Percentiles rank a stretch among this genome's conserved stretches.
These are phyloP conservation scores for Xerocomellus dryophilus DNA, from an alignment of 768 basidiomycete genomes.

Conservation along the genomic window DNA sequence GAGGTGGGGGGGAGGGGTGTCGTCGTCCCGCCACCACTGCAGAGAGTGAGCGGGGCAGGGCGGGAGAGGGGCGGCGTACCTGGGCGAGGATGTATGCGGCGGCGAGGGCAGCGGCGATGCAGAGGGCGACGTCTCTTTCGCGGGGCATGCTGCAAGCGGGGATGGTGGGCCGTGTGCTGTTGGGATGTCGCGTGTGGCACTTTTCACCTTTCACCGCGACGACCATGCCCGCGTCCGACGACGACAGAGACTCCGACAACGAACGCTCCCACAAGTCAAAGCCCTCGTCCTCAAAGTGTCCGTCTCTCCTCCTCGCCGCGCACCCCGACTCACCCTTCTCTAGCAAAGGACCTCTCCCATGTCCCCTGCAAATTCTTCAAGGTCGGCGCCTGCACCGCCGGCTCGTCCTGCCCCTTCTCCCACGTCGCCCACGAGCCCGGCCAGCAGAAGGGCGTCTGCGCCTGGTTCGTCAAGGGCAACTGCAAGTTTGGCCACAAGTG, in stretches of 20 bases:
- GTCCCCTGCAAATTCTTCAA: conserved; percentile 98
- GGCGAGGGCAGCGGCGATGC: conserved; percentile 11
- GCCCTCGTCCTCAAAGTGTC: conserved; percentile 34
- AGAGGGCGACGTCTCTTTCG: conserved; percentile 9
- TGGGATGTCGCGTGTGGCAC: too few relatives aligned
- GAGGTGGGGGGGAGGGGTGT: neutral
- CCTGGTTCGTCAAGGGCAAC: conserved; percentile 94
- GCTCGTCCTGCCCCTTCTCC: conserved; percentile 93
- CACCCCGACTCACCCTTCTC: neutral
- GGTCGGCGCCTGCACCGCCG: conserved; percentile 91
- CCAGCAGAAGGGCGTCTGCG: conserved; percentile 74
- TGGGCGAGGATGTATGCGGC: conserved; percentile 20
- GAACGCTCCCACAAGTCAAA: conserved; percentile 27
- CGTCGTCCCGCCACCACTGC: conserved; percentile 15
- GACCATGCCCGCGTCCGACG: conserved; percentile 24
- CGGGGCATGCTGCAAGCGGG: conserved; percentile 6
- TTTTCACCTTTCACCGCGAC: neutral
- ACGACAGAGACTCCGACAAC: conserved; percentile 24
- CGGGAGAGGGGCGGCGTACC: neutral
- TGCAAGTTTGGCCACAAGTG: conserved; percentile 81
- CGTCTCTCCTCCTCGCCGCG: neutral
- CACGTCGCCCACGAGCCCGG: conserved; percentile 73
- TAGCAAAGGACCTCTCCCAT: conserved; percentile 88
- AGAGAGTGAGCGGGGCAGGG: neutral
- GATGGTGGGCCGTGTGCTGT: too few relatives aligned